phyloP scores from a whole-genome alignment of 2,329 filamentous ascomycete species.

The Elsinoe perseae region DNA sequence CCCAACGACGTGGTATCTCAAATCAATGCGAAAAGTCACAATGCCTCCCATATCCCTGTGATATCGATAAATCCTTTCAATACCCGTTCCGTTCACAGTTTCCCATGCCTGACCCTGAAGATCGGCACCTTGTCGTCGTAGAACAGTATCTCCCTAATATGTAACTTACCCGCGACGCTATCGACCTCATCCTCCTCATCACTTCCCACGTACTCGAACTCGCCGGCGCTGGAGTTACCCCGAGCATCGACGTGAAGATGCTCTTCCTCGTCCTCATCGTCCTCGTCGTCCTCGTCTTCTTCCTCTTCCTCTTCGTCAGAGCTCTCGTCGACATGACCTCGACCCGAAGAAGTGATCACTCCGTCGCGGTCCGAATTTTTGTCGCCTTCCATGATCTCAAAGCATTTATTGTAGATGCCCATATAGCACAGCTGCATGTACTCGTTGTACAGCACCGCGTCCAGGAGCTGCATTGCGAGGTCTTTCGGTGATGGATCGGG shows the following conservation, averaged over 20 bases:
- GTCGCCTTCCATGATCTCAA: conserved; percentile 65
- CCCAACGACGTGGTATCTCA: background rate
- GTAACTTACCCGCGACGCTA: conserved; percentile 41
- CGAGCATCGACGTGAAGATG: conserved; percentile 41
- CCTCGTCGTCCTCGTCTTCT: conserved; percentile 32
- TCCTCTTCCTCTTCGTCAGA: conserved; percentile 14
- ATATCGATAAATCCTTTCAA: background rate
- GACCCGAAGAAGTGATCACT: background rate
- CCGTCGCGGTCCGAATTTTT: conserved; percentile 33
- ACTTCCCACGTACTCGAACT: conserved; percentile 11
- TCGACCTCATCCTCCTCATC: conserved; percentile 1
- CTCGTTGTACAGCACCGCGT: conserved; percentile 67
- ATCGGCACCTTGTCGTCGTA: conserved; percentile 78
- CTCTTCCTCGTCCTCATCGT: conserved; percentile 36
- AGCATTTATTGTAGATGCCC: conserved; percentile 69
- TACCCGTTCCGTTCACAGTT: conserved; percentile 23
- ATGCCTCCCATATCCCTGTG: background rate
- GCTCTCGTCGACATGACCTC: background rate
- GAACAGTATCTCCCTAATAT: conserved; percentile 70
- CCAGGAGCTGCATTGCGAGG: conserved; percentile 66
- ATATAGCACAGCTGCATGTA: conserved; percentile 72
- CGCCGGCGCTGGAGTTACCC: conserved; percentile 30
- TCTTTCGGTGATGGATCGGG: conserved; percentile 55
- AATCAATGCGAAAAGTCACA: background rate
- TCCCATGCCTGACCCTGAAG: conserved; percentile 65